phyloP scores from a whole-genome alignment of 768 basidiomycete species.

The Trametes cingulata region DNA sequence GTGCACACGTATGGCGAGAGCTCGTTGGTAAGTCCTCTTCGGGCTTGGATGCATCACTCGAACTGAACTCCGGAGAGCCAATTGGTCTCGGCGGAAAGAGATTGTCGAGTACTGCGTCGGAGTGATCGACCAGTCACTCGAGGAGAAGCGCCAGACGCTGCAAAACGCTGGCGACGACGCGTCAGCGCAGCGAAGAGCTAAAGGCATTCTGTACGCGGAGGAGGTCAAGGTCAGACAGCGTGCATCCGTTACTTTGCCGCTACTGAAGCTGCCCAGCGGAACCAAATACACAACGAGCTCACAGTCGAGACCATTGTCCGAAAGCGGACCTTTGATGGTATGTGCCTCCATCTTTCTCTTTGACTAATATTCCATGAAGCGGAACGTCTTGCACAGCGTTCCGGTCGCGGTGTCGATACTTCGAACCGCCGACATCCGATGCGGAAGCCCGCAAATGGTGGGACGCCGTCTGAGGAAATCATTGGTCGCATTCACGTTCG shows the following conservation, averaged over 20 bases:
- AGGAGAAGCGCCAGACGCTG: conserved; percentile 52
- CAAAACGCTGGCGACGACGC: conserved; percentile 47
- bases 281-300: conserved; percentile 75
- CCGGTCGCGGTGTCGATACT: conserved; percentile 76
- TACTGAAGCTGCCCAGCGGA: conserved; percentile 46
- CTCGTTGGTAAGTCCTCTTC: conserved; percentile 59
- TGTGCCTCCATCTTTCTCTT: conserved; percentile 24
- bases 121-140: conserved; percentile 65
- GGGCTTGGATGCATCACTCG: background rate
- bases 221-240: conserved; percentile 63
- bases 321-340: conserved; percentile 70
- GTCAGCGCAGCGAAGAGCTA: conserved; percentile 47
- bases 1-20: conserved; percentile 75
- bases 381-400: conserved; percentile 55
- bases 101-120: conserved; percentile 75
- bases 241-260: conserved; percentile 4
- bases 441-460: conserved; percentile 57
- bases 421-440: conserved; percentile 64
- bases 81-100: conserved; percentile 72
- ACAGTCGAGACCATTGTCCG: conserved; percentile 72
- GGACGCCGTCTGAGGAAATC: conserved; percentile 40
- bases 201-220: conserved; percentile 60
- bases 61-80: conserved; percentile 28
- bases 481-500: background rate
- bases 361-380: conserved; percentile 16